Base-by-base conservation (phyloP, 495 filamentous ascomycete genomes). In the Viridothelium virens region DNA sequence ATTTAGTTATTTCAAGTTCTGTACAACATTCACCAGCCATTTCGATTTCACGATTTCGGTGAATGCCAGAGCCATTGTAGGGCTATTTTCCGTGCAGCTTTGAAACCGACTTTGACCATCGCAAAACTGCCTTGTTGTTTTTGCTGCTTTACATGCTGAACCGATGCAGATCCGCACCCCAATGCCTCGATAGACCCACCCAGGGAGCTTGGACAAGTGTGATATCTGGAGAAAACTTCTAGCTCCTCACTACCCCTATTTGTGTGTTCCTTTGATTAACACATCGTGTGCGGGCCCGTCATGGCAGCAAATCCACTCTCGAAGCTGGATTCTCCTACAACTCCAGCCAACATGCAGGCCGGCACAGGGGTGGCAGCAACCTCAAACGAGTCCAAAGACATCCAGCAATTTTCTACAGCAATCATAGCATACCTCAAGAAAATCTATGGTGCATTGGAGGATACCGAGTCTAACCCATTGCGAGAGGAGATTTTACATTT, bases 311-410 rank as follows among this genome's bases (percentile, higher is more conserved):
- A 59, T 5, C 18, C 18, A 33, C 18, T 59, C 9, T 59, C 53
- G 34, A 63, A 41, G 7, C 33, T 39, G 14, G 2, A 41, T 16
- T 41, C 33, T 41, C 6, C 34, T 3, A 7, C 33, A 33, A 6
- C 61, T 9, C 6, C 33, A 16, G 61, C 61, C 10, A 63, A 39
- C 16, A 41, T 63, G 34, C 61, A 63, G n/a, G 61, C 61, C 37
- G 37, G 61, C 16, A 37, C 34, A 18, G 61, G 33, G 11, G 36
- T 63, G 16, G 4, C 61, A 39, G 61, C 37, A 41, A 37, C 10
- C 16, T 12, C 36, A 5, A 36, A 5, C 31, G 53, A 59, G 36
- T 4, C 6, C 18, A 59, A 59, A 59, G 53, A 59, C 5, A 36
- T 59, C 31, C 53, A 36, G 4, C 53, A 59, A 36, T 59, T 59